Evolutionary conservation across 1,284 basidiomycete species (phyloP).

Genomic region (Gymnopus androsaceus): DNA sequence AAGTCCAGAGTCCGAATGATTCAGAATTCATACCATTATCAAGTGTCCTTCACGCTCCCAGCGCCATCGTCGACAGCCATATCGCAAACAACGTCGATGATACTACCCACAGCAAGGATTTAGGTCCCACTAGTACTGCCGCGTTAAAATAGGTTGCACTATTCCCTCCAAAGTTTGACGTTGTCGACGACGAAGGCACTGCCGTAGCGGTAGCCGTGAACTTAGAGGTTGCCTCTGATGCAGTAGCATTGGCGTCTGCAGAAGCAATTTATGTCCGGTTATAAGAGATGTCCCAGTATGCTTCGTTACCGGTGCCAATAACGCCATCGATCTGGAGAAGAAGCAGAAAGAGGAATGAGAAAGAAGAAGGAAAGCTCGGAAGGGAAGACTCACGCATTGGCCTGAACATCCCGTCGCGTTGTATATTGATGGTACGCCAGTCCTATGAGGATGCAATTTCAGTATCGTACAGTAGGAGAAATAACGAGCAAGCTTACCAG

Average conservation of each 20-base stretch:
- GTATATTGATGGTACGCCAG: constrained; percentile 17
- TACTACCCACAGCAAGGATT: too few relatives aligned
- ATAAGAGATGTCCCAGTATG: constrained; percentile 15
- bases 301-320: constrained; percentile 10
- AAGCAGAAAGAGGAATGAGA: not conserved
- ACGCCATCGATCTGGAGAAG: constrained; percentile 8
- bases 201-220: too few relatives aligned
- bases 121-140: too few relatives aligned
- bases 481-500: constrained; percentile 36
- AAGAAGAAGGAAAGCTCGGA: not conserved
- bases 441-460: constrained; percentile 1
- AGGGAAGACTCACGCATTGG: constrained; percentile 4
- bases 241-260: not conserved
- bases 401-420: constrained; percentile 12
- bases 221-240: too few relatives aligned
- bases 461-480: not conserved
- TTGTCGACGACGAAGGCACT: too few relatives aligned
- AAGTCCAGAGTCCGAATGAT: too few relatives aligned
- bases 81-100: too few relatives aligned
- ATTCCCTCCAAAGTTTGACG: too few relatives aligned
- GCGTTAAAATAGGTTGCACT: too few relatives aligned
- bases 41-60: too few relatives aligned
- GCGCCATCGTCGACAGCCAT: too few relatives aligned
- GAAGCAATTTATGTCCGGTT: constrained; percentile 10
- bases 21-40: too few relatives aligned